Evolutionary conservation across 75 land plant species (phyloP).

Genomic region (Larix kaempferi): DNA sequence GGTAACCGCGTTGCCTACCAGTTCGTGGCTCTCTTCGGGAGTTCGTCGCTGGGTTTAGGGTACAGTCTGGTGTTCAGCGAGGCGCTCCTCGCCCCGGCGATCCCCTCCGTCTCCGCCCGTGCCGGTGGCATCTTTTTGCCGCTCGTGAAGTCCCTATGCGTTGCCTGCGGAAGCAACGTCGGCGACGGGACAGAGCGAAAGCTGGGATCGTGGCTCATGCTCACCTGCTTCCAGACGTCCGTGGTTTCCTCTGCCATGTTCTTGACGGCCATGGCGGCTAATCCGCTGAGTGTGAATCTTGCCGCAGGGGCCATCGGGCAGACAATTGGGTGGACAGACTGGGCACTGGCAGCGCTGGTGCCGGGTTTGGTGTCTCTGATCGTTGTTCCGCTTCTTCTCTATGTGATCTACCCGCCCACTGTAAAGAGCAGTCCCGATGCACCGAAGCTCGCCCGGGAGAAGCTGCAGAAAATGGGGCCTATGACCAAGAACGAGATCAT

Average conservation of each 20-base stretch:
- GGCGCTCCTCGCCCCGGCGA: conserved; percentile 95
- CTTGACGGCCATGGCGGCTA: conserved; percentile 96
- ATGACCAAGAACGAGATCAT: conserved; percentile 87
- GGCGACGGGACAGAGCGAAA: conserved; percentile 90
- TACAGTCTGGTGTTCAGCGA: conserved; percentile 94
- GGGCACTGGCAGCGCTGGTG: conserved; percentile 92
- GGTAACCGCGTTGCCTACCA: conserved; percentile 96
- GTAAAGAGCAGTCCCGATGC: conserved; percentile 97
- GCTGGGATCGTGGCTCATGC: conserved; percentile 94
- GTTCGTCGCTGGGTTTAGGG: conserved; percentile 74
- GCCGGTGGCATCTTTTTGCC: conserved; percentile 97
- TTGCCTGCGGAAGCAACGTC: conserved; percentile 84
- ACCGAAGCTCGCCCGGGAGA: conserved; percentile 84
- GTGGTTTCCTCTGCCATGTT: conserved; percentile 96
- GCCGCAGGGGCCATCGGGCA: conserved; percentile 62
- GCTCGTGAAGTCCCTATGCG: conserved; percentile 85
- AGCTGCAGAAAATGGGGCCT: conserved; percentile 90
- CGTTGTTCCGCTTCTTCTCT: conserved; percentile 77
- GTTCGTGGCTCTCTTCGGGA: conserved; percentile 86
- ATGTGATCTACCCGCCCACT: conserved; percentile 76
- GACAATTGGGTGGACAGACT: conserved; percentile 90
- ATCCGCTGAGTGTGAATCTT: conserved; percentile 83
- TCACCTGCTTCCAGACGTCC: conserved; percentile 97
- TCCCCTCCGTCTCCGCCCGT: conserved; percentile 90
- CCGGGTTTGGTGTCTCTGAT: conserved; percentile 82